phyloP scores from a whole-genome alignment of 306 rosid species.

The Amphicarpaea edgeworthii region DNA sequence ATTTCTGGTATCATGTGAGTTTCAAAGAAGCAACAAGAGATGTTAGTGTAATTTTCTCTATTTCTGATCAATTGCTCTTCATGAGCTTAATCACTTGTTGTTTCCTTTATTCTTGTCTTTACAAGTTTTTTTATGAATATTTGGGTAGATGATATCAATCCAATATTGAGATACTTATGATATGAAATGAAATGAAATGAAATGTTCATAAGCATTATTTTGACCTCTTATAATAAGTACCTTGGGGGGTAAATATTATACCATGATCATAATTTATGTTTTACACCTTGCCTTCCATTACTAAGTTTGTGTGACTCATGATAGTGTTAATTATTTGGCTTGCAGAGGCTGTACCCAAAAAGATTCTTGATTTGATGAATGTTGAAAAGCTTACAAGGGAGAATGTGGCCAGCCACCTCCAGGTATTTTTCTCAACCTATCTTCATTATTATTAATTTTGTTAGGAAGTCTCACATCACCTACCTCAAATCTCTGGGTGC shows the following conservation, averaged over 20 bases:
- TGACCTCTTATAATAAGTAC: background rate
- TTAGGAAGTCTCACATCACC: too few species aligned
- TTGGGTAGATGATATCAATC: background rate
- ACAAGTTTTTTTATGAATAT: background rate
- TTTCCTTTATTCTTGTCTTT: background rate
- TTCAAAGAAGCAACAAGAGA: background rate
- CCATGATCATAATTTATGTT: constrained; percentile 1
- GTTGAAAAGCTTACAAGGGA: constrained; percentile 93
- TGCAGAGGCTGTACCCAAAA: constrained; percentile 96
- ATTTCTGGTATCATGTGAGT: background rate
- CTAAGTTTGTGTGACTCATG: constrained; percentile 25
- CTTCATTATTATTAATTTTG: constrained; percentile 14
- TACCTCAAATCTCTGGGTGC: too few species aligned
- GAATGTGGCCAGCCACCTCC: constrained; percentile 98
- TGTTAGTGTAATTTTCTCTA: background rate
- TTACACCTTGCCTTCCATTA: background rate
- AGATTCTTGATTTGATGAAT: constrained; percentile 91
- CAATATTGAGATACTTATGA: constrained; percentile 13
- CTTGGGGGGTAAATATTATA: background rate
- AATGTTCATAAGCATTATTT: constrained; percentile 8
- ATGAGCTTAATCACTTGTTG: background rate
- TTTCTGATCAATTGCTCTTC: background rate
- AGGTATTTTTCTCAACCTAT: constrained; percentile 59
- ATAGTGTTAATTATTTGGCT: constrained; percentile 11
- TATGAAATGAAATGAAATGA: constrained; percentile 13